These are phyloP conservation scores for Asterophora parasitica DNA, from an alignment of 768 basidiomycete genomes.

Conservation along the genomic window DNA sequence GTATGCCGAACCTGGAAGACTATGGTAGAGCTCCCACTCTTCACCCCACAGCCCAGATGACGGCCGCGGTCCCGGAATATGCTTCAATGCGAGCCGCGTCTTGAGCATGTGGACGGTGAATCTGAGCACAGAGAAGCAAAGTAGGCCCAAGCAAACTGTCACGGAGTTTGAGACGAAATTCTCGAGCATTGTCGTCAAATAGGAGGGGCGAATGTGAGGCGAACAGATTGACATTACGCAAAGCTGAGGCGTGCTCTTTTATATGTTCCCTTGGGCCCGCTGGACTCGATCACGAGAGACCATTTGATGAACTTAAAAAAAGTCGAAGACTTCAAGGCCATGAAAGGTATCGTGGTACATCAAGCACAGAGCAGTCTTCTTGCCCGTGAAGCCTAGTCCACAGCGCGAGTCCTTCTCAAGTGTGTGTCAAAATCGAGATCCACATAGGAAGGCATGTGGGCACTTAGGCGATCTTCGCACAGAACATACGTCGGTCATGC, in stretches of 20 bases:
- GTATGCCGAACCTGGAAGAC: conserved; percentile 49
- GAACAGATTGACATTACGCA: not conserved
- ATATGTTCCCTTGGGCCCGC: conserved; percentile 9
- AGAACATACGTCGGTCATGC: not conserved
- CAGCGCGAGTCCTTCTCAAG: not conserved
- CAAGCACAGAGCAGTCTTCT: conserved; percentile 2
- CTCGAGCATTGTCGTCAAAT: conserved; percentile 19
- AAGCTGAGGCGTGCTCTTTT: conserved; percentile 3
- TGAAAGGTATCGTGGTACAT: not conserved
- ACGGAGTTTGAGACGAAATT: conserved; percentile 22
- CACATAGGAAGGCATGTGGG: not conserved
- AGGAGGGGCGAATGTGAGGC: not conserved
- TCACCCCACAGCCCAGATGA: conserved; percentile 58
- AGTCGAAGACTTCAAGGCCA: not conserved
- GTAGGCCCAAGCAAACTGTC: conserved; percentile 24
- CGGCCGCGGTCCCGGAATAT: conserved; percentile 47
- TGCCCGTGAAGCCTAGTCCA: not conserved
- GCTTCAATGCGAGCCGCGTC: conserved; percentile 29
- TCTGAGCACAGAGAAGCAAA: conserved; percentile 26
- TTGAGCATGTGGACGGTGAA: conserved; percentile 31
- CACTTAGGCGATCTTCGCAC: not conserved
- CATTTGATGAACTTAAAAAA: not conserved
- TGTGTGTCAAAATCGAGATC: not conserved
- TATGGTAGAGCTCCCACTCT: conserved; percentile 51
- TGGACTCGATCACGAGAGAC: conserved; percentile 15